These are phyloP conservation scores for Fusarium agapanthi DNA, from an alignment of 2,329 filamentous ascomycete species.

Conservation along the genomic window DNA sequence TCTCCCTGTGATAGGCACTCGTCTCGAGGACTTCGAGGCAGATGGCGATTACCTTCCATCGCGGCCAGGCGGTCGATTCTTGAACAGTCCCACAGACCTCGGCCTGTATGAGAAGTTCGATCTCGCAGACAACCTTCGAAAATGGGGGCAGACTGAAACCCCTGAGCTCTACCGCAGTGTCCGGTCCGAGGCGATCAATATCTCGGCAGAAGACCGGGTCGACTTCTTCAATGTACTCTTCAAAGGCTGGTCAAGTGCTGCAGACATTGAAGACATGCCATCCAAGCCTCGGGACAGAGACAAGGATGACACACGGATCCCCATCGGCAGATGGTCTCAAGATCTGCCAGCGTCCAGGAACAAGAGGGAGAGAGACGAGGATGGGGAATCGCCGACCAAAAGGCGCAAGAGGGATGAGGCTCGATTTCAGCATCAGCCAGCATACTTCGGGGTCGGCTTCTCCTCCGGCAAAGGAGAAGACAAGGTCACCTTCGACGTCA, in stretches of 20 bases:
- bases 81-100: neutral
- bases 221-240: rapidly evolving
- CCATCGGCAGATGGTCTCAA: neutral
- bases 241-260: neutral
- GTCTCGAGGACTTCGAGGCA: neutral
- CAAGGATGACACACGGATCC: rapidly evolving
- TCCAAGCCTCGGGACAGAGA: neutral
- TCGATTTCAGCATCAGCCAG: neutral
- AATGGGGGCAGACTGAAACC: neutral
- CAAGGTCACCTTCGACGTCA: rapidly evolving
- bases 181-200: rapidly evolving
- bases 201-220: rapidly evolving
- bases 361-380: neutral
- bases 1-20: neutral
- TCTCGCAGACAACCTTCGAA: neutral
- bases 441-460: neutral
- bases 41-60: neutral
- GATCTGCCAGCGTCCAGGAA: neutral
- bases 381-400: neutral
- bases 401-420: neutral
- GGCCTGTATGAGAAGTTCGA: neutral
- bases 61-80: neutral
- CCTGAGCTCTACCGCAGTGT: rapidly evolving
- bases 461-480: neutral
- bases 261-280: neutral